Conservation (phyloP, 495 filamentous ascomycete genomes). For the Hamigera avellanea region DNA sequence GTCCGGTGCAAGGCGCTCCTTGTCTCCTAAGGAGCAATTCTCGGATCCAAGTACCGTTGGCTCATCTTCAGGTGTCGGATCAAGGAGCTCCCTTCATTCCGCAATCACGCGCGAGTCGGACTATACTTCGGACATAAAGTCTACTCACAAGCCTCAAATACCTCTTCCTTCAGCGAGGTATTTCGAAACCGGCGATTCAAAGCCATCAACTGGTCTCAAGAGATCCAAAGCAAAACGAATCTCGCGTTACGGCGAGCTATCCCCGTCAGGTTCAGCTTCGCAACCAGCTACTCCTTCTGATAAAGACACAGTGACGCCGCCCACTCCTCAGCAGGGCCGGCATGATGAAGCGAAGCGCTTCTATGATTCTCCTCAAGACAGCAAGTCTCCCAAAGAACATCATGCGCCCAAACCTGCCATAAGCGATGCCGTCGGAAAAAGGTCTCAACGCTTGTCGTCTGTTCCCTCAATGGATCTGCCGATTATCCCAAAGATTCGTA, state of each 20-base stretch:
- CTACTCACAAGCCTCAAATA: conserved; percentile 9
- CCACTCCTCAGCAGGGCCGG: conserved; percentile 1
- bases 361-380: conserved; percentile 8
- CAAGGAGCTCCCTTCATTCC: conserved; percentile 21
- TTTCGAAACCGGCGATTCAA: conserved; percentile 11
- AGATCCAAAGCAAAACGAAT: conserved; percentile 43
- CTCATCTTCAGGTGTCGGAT: conserved; percentile 18
- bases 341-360: conserved; percentile 3
- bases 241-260: conserved; percentile 31
- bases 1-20: conserved; percentile 20
- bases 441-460: conserved; percentile 40
- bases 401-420: conserved; percentile 10
- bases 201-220: conserved; percentile 32
- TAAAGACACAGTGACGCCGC: conserved; percentile 3
- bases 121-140: too few species aligned
- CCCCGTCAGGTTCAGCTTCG: conserved; percentile 16
- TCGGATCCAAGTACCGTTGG: conserved; percentile 28
- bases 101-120: conserved; percentile 28
- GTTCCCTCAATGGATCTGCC: conserved; percentile 46
- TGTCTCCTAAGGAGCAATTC: conserved; percentile 20
- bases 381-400: conserved; percentile 19
- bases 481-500: conserved; percentile 43
- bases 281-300: conserved; percentile 7
- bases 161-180: conserved; percentile 16
- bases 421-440: conserved; percentile 13